Base-by-base conservation (phyloP, 331 rosid genomes). In the Prunus yedoensis region DNA sequence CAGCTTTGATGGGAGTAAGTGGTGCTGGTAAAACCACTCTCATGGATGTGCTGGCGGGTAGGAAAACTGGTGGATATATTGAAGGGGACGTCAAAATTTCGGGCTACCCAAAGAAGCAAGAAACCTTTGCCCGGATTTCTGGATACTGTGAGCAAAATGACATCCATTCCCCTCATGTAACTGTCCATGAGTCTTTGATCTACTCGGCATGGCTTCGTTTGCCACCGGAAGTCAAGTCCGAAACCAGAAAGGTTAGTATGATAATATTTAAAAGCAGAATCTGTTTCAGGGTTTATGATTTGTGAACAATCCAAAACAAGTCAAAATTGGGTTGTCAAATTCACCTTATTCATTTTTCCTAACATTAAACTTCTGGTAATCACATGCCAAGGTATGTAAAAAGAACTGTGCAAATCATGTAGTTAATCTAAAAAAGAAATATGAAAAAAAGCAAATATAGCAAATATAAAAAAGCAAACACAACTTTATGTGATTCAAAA, bases 61-160 rank as follows among this genome's bases (percentile, higher is more conserved):
- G 97, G 78, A 91, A 94, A 82, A 91, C 96, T 4, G 91, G 93
- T 7, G 96, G 98, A 63, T 88, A 91, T 73, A 86, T 94, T 23
- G 90, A 86, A 6, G 98, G 98, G 53, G 77, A 10, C 54, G 81
- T 94, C 63, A 87, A 66, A 38, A 73, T 94, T 82, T 91, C 96
- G 9, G 98, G 98, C 2, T 91, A 88, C 72, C 93, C 94, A 4
- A 94, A 88, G 83, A 87, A 85, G 79, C 93, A 91, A 77, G 91
- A 84, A 83, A 91, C 94, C 5, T 91, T 94, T 77, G 91, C 97
- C 62, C 77, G 96, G 64, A 70, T 94, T 77, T 83, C 90, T 1
- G 97, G 98, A 50, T 94, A 91, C 46, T 94, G 98, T 61, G 98
- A 94, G 77, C 97, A 94, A 70, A 90, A 94, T 46, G 97, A 89